A percentile compares a stretch with the other conserved stretches of the same genome.
phyloP scores from a whole-genome alignment of 208 protist genomes.

The Naegleria gruberi region DNA sequence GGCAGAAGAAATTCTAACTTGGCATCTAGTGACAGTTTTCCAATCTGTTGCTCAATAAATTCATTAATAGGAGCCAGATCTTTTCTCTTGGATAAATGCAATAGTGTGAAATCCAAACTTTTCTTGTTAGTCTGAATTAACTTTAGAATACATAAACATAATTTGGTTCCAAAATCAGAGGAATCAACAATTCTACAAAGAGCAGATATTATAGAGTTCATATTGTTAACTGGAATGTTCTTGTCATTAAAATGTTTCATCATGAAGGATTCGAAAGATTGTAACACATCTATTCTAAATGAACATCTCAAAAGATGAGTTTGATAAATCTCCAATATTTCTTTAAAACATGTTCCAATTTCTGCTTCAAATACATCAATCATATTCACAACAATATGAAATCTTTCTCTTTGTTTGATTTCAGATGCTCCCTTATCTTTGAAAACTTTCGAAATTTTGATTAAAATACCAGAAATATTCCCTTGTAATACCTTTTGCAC shows the following conservation, averaged over 20 bases:
- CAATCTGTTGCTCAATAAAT: neutral
- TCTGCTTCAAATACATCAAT: neutral
- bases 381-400: neutral
- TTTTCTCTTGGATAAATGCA: neutral
- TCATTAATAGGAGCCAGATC: neutral
- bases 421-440: neutral
- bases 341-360: neutral
- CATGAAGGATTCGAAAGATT: neutral
- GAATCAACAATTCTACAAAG: neutral
- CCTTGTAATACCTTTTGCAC: neutral
- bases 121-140: no score
- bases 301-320: neutral
- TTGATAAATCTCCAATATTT: neutral
- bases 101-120: neutral
- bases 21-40: neutral
- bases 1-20: neutral
- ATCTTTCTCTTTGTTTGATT: neutral
- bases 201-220: neutral
- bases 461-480: neutral
- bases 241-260: neutral
- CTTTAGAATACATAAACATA: no score
- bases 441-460: neutral
- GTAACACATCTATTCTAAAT: neutral
- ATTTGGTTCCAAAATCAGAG: neutral
- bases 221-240: neutral